Evolutionary conservation across 768 basidiomycete species (phyloP).

Genomic region (Leccinum subgranulosum): DNA sequence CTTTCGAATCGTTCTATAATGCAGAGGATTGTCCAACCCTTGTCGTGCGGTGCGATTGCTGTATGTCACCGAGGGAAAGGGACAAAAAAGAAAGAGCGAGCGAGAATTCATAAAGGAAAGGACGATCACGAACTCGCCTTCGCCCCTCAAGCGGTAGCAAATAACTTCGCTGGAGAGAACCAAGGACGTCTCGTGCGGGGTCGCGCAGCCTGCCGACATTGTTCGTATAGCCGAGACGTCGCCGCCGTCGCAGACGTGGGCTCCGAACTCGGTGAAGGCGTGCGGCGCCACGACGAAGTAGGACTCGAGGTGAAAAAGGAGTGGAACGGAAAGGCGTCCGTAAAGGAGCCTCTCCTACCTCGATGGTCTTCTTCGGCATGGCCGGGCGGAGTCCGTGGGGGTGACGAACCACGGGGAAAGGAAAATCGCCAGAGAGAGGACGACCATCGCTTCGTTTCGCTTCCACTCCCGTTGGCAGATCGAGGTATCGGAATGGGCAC

Average conservation of each 20-base stretch:
- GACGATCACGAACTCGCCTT: constrained; percentile 15
- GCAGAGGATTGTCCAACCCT: neutral
- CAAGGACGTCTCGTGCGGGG: constrained; percentile 47
- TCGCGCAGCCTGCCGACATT: constrained; percentile 32
- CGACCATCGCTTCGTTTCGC: constrained; percentile 34
- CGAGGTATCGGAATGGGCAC: constrained; percentile 30
- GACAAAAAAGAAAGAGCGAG: neutral
- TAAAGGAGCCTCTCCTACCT: constrained; percentile 29
- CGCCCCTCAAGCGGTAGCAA: constrained; percentile 40
- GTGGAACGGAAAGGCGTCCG: constrained; percentile 47
- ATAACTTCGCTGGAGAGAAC: constrained; percentile 54
- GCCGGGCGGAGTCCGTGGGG: constrained; percentile 24
- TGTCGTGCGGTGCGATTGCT: constrained; percentile 1
- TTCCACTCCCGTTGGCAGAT: constrained; percentile 29
- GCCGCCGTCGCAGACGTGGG: constrained; percentile 21
- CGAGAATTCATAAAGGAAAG: constrained; percentile 5
- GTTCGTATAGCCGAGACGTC: constrained; percentile 29
- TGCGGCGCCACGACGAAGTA: constrained; percentile 33
- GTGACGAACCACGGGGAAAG: constrained; percentile 30
- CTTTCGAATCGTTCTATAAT: constrained; percentile 20
- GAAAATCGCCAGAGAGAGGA: constrained; percentile 35
- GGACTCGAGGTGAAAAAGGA: constrained; percentile 32
- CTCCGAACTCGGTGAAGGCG: constrained; percentile 38
- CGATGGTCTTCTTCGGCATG: constrained; percentile 24
- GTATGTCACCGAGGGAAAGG: constrained; percentile 3